These are phyloP conservation scores for Papiliotrema fonsecae DNA, from an alignment of 1,284 basidiomycete genomes.

Conservation along the genomic window DNA sequence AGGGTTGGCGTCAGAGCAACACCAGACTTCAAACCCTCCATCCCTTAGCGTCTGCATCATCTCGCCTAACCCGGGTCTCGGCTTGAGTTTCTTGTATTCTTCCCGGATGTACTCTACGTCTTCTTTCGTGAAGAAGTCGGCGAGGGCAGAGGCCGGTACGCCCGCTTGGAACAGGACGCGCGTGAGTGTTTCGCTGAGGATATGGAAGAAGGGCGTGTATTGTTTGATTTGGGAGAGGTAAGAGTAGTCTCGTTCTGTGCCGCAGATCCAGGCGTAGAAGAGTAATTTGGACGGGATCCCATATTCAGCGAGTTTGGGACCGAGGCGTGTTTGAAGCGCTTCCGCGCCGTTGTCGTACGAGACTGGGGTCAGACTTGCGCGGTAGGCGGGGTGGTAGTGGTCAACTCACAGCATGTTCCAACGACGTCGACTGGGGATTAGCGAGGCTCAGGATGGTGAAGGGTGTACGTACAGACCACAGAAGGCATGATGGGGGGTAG, in stretches of 20 bases:
- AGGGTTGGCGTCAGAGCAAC: conserved; percentile 24
- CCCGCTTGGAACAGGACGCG: conserved; percentile 28
- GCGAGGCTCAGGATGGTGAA: not conserved
- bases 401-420: conserved; percentile 13
- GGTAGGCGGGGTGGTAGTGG: not conserved
- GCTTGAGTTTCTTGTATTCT: conserved; percentile 20
- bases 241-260: conserved; percentile 26
- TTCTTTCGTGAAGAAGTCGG: conserved; percentile 21
- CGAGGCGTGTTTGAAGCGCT: conserved; percentile 21
- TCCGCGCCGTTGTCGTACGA: conserved; percentile 28
- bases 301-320: conserved; percentile 20
- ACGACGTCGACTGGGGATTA: conserved; percentile 31
- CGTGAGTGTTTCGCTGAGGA: conserved; percentile 19
- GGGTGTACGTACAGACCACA: conserved; percentile 20
- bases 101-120: conserved; percentile 23
- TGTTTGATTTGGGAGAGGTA: conserved; percentile 28
- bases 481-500: conserved; percentile 25
- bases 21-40: conserved; percentile 28
- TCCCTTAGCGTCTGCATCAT: conserved; percentile 27
- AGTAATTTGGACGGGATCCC: conserved; percentile 25
- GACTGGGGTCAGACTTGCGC: conserved; percentile 5
- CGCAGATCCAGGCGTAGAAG: conserved; percentile 26
- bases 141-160: conserved; percentile 14
- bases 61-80: conserved; percentile 20
- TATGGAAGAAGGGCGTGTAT: conserved; percentile 25